Evolutionary conservation across 2,329 filamentous ascomycete genomes (phyloP), one percentile per base, ranked within the genome.

Genomic region (Trichoderma aggressivum): DNA sequence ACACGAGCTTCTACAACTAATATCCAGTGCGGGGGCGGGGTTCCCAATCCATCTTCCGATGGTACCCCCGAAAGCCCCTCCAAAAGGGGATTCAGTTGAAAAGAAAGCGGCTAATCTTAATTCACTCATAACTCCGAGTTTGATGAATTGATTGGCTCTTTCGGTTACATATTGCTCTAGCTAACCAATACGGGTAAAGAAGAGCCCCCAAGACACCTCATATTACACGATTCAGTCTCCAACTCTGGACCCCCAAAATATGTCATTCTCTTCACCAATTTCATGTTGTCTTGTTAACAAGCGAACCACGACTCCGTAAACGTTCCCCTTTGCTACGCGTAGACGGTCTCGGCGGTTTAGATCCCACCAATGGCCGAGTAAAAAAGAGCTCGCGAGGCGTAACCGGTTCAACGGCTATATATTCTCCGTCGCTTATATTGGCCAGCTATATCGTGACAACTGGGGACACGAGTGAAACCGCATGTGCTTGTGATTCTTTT

Each of bases 391-490:
- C 16, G 14, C 3, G 47, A 70, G 66, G 30, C 56, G 66, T 10
- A 39, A 39, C 21, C 30, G 30, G 39, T 43, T 18, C 11, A 7
- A 11, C 58, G 47, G 59, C 24, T n/a, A 63, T 24, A 39, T 62
- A 56, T 70, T 58, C 59, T 56, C 67, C 67, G 67, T 70, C 67
- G 59, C 56, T 43, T 70, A 50, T 53, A 61, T 69, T 50, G 56
- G 56, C 55, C 21, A 50, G n/a, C 21, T 36, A 10, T 11, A 68
- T 50, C 55, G 26, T 26, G 14, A 24, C 43, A 18, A 61, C 55
- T 53, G 32, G 43, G 53, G 47, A 47, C 24, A 11, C 62, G 1
- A 24, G 43, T 55, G 47, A 47, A 18, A 11, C 62, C 2, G 14
- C 64, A 34, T 34, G 28, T 50, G n/a, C 62, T 68, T 50, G 12